These are phyloP conservation scores for Cichorium intybus DNA, from an alignment of 140 eudicot species.

Conservation along the genomic window DNA sequence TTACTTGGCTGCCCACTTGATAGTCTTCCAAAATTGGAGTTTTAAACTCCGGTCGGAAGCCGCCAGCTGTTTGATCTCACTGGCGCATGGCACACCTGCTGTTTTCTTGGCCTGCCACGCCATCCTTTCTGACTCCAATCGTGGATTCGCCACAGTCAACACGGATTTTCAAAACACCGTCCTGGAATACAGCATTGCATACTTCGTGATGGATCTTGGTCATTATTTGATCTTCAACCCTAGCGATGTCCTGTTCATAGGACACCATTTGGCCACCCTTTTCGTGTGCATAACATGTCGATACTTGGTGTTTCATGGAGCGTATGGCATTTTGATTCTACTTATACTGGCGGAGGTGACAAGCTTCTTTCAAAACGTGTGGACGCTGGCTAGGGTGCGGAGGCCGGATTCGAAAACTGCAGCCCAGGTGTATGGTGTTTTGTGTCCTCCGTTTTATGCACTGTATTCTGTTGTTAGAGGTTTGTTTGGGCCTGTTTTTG, in stretches of 20 bases:
- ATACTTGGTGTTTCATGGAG: conserved; percentile 59
- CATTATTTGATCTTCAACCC: conserved; percentile 80
- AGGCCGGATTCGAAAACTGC: conserved; percentile 40
- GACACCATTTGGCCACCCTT: conserved; percentile 82
- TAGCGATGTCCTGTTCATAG: conserved; percentile 75
- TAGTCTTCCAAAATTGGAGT: conserved; percentile 32
- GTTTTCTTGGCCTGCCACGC: conserved; percentile 58
- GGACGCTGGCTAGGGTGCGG: conserved; percentile 59
- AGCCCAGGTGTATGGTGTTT: conserved; percentile 45
- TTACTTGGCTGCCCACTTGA: conserved; percentile 31
- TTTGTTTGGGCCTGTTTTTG: conserved; percentile 68
- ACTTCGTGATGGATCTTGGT: conserved; percentile 60
- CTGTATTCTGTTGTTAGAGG: conserved; percentile 79
- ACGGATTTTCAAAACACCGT: conserved; percentile 51
- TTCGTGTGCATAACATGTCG: conserved; percentile 71
- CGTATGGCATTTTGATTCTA: conserved; percentile 46
- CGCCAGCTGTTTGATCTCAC: conserved; percentile 75
- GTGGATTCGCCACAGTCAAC: conserved; percentile 23
- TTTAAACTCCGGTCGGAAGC: conserved; percentile 65
- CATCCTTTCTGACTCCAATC: conserved; percentile 32
- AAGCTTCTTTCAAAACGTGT: conserved; percentile 61
- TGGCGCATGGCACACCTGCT: conserved; percentile 90
- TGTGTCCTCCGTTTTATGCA: conserved; percentile 84
- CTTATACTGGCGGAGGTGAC: conserved; percentile 84
- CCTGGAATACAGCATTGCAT: conserved; percentile 81